Percentiles rank a stretch among this genome's conserved stretches.
Evolutionary conservation across 495 filamentous ascomycete species (phyloP).

Genomic region (Friedmanniomyces endolithicus): DNA sequence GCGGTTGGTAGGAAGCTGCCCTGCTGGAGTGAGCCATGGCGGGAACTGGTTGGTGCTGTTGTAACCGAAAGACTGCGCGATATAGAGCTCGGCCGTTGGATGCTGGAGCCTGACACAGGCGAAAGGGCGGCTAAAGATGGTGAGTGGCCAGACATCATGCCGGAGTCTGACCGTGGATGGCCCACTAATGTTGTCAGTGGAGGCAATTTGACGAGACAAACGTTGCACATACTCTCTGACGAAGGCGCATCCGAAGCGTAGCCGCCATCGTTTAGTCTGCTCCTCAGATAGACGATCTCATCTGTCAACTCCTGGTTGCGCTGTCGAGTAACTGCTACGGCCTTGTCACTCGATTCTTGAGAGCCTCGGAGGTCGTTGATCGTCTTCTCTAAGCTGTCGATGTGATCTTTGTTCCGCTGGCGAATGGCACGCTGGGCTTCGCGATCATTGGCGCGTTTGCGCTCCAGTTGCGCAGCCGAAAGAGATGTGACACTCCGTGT

Average conservation of each 20-base stretch:
- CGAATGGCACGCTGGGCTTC: constrained; percentile 80
- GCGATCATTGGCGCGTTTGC: constrained; percentile 78
- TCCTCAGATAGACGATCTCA: constrained; percentile 34
- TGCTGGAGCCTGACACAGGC: constrained; percentile 4
- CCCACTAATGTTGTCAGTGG: not conserved
- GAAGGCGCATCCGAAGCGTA: constrained; percentile 4
- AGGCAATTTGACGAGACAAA: not conserved
- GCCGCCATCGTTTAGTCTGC: constrained; percentile 24
- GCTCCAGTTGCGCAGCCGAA: constrained; percentile 47
- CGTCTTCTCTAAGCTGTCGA: constrained; percentile 59
- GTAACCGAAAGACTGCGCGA: constrained; percentile 10
- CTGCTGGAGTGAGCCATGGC: constrained; percentile 16
- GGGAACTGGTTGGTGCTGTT: constrained; percentile 5
- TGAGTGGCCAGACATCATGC: not conserved
- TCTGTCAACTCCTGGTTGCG: constrained; percentile 43
- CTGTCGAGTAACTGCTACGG: constrained; percentile 37
- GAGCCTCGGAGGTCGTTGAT: constrained; percentile 48
- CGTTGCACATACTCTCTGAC: constrained; percentile 4
- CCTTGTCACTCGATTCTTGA: constrained; percentile 32
- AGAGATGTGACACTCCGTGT: constrained; percentile 48
- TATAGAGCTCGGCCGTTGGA: constrained; percentile 6
- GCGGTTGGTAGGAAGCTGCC: not conserved
- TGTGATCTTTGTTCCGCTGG: constrained; percentile 68
- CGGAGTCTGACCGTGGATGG: not conserved
- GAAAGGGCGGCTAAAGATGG: not conserved